These are phyloP conservation scores for Limonium bicolor DNA, from an alignment of 148 eudicot species.

Conservation along the genomic window DNA sequence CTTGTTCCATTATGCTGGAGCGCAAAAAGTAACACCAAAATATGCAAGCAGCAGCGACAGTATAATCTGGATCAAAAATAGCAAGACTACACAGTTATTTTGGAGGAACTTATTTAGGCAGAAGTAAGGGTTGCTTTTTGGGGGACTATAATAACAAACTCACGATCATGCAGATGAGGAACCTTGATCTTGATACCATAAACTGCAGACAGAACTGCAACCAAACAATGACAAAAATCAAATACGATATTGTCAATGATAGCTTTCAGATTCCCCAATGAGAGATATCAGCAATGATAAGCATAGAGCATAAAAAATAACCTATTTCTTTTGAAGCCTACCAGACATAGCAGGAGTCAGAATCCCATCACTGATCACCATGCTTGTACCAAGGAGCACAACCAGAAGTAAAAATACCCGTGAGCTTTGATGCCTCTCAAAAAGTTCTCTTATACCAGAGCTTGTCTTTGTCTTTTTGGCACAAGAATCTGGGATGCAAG, in stretches of 20 bases:
- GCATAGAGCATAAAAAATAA: neutral
- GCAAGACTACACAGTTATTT: too few relatives aligned
- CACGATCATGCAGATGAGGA: too few relatives aligned
- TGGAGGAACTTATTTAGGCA: too few relatives aligned
- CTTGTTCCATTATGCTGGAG: slow-evolving; percentile 36
- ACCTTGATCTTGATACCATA: too few relatives aligned
- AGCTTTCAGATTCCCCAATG: too few relatives aligned
- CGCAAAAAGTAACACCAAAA: slow-evolving; percentile 33
- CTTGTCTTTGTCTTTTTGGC: slow-evolving; percentile 9
- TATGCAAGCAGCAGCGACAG: neutral
- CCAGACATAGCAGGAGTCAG: slow-evolving; percentile 34
- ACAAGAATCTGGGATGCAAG: slow-evolving; percentile 3
- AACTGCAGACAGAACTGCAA: neutral
- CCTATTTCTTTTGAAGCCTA: neutral
- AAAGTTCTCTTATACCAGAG: slow-evolving; percentile 13
- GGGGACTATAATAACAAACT: too few relatives aligned
- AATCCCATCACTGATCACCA: slow-evolving; percentile 28
- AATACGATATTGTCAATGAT: neutral
- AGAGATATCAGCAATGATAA: neutral
- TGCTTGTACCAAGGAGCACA: slow-evolving; percentile 26
- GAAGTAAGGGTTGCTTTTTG: too few relatives aligned
- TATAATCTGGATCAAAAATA: too few relatives aligned
- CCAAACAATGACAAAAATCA: neutral
- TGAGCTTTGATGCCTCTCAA: slow-evolving; percentile 19
- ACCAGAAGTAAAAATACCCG: slow-evolving; percentile 22